These are phyloP conservation scores for Ochromonadaceae sp. DNA, from an alignment of 352 stramenopile species.

Conservation along the genomic window DNA sequence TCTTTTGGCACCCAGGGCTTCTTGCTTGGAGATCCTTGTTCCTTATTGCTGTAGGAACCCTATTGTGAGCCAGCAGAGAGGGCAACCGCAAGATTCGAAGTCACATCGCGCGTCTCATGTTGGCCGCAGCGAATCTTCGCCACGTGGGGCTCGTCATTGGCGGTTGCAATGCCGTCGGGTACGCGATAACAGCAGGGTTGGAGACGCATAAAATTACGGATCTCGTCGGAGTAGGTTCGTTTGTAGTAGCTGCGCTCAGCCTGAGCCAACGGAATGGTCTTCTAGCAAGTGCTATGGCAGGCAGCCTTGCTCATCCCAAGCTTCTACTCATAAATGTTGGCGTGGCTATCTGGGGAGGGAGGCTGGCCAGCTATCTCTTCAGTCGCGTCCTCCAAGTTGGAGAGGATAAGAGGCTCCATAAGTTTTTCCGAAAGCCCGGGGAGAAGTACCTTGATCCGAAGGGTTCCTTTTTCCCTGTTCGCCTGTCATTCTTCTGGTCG, in stretches of 20 bases:
- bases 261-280: no score
- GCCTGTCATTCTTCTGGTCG: background rate
- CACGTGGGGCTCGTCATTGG: background rate
- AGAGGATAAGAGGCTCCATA: background rate
- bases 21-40: no score
- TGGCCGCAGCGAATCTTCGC: no score
- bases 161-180: background rate
- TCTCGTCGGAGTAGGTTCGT: background rate
- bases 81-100: no score
- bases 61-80: no score
- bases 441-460: background rate
- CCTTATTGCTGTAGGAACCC: no score
- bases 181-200: background rate
- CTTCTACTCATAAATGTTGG: background rate
- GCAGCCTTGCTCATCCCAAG: no score
- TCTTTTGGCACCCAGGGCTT: no score
- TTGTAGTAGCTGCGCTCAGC: background rate
- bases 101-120: no score
- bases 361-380: background rate
- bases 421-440: background rate
- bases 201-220: slow-evolving; percentile 1
- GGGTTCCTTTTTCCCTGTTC: background rate
- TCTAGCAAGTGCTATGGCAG: no score
- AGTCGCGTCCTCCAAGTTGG: background rate
- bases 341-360: background rate